Percentiles rank a stretch among this genome's conserved stretches.
These are phyloP conservation scores for Talaromyces sp. DNA, from an alignment of 2,329 filamentous ascomycete genomes.

Conservation along the genomic window DNA sequence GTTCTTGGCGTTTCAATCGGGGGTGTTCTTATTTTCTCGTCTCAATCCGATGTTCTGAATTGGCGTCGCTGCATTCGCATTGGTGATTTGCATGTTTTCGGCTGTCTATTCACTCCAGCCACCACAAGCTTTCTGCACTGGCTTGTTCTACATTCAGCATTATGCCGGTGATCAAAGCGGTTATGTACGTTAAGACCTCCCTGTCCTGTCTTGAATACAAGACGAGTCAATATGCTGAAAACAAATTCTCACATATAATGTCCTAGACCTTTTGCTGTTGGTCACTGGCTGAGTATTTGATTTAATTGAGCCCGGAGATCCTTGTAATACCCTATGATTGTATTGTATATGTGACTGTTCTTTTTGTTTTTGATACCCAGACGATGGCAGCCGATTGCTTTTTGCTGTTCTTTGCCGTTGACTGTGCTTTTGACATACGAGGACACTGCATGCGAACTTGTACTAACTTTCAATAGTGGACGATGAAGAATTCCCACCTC, in stretches of 20 bases:
- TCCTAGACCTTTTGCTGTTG: constrained; percentile 35
- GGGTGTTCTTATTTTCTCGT: constrained; percentile 22
- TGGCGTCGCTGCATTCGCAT: constrained; percentile 32
- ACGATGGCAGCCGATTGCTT: constrained; percentile 20
- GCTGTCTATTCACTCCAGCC: constrained; percentile 23
- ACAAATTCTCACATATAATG: constrained; percentile 45
- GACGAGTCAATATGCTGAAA: constrained; percentile 43
- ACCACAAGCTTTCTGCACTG: constrained; percentile 36
- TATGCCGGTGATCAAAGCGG: constrained; percentile 38
- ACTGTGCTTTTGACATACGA: constrained; percentile 5
- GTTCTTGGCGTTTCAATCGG: constrained; percentile 36
- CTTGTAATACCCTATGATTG: constrained; percentile 35
- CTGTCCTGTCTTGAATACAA: constrained; percentile 42
- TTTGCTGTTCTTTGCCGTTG: constrained; percentile 17
- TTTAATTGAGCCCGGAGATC: constrained; percentile 23
- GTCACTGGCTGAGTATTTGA: constrained; percentile 28
- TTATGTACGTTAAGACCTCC: constrained; percentile 51
- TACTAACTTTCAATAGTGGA: constrained; percentile 40
- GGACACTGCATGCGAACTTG: constrained; percentile 7
- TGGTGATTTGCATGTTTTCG: constrained; percentile 26
- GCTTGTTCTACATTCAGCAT: constrained; percentile 32
- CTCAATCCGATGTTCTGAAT: constrained; percentile 27
- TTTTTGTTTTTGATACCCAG: constrained; percentile 23
- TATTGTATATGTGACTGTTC: constrained; percentile 29
- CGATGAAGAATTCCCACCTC: constrained; percentile 48